Evolutionary conservation across 805 yeast genomes (phyloP).

Genomic region (Pichia scutulata): DNA sequence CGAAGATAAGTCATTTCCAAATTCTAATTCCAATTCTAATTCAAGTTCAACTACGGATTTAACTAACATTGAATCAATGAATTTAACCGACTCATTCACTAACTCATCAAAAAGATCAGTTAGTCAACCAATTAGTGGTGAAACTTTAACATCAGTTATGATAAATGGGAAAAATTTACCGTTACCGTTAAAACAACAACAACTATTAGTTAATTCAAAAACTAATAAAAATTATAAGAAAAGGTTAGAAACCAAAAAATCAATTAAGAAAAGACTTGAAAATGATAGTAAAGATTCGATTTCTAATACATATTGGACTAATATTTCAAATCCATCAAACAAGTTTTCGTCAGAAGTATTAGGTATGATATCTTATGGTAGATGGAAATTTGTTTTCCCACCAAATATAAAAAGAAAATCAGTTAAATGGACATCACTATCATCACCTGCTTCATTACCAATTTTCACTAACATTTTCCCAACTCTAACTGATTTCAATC

Average conservation of each 20-base stretch:
- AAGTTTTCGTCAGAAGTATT: slow-evolving; percentile 48
- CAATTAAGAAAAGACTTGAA: not conserved
- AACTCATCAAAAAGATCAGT: not conserved
- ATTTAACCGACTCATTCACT: not conserved
- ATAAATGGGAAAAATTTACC: not conserved
- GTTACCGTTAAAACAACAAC: not conserved
- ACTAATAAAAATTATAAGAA: not conserved
- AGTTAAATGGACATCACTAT: slow-evolving; percentile 88
- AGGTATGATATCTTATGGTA: slow-evolving; percentile 56
- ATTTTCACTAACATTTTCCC: slow-evolving; percentile 76
- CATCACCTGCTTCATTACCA: slow-evolving; percentile 92
- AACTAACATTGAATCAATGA: not conserved
- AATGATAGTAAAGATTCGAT: slow-evolving; percentile 10
- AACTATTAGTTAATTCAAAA: not conserved
- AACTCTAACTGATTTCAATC: slow-evolving; percentile 53
- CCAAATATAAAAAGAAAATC: slow-evolving; percentile 53
- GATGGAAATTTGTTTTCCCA: slow-evolving; percentile 92
- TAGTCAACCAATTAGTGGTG: not conserved
- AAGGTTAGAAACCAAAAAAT: no score
- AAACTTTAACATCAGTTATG: not conserved
- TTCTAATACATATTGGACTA: slow-evolving; percentile 45
- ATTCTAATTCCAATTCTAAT: not conserved
- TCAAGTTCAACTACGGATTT: not conserved
- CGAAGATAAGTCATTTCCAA: not conserved
- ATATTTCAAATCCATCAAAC: slow-evolving; percentile 69